Base-by-base conservation (phyloP, 805 yeast genomes). In the Barnettozyma salicaria region DNA sequence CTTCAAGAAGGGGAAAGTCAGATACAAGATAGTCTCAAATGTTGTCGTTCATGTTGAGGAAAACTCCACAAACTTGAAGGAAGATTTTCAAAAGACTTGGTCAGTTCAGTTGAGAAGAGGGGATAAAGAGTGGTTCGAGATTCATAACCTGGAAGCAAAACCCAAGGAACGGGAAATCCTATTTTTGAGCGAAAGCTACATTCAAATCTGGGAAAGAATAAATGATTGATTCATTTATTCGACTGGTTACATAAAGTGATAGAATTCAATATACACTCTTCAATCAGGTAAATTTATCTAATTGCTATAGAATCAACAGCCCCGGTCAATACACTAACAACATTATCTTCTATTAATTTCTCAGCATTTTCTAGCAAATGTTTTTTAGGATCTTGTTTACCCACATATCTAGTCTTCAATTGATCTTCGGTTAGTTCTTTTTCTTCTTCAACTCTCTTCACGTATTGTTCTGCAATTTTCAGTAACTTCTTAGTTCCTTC, bases 341-440 rank as follows among this genome's bases (percentile, higher is more conserved):
- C 80, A 58, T 92, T 94, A 36, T 86, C 92, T 61, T 92, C 98
- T 51, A 94, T 76, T 36, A 86, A 69, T 43, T 70, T 68, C 48
- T 86, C 94, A 9, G 96, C 94, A 1, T 94, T 84, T 45, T 86
- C 96, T 32, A 81, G 74, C 52, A 92, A 70, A 67, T 92, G 99
- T 67, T 90, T 92, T 77, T 94, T 92, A 28, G 99, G 99, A 62
- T 92, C 98, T 64, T 90, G 97, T 59, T 87, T 89, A 52, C 99
- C 99, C 25, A 92, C 97, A 56, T 90, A 94, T 58, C 98, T 79
- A 7, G 96, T 90, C 62, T 86, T 87, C 50, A 90, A 73, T 61
- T 89, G 92, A 27, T 86, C 96, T 53, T 84, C 94, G 31, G 78
- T 68, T 48, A 92, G 68, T 47, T 85, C 95, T 58, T 82, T 83